Evolutionary conservation across 2,329 filamentous ascomycete genomes (phyloP).

Genomic region (Cytospora paraplurivora): DNA sequence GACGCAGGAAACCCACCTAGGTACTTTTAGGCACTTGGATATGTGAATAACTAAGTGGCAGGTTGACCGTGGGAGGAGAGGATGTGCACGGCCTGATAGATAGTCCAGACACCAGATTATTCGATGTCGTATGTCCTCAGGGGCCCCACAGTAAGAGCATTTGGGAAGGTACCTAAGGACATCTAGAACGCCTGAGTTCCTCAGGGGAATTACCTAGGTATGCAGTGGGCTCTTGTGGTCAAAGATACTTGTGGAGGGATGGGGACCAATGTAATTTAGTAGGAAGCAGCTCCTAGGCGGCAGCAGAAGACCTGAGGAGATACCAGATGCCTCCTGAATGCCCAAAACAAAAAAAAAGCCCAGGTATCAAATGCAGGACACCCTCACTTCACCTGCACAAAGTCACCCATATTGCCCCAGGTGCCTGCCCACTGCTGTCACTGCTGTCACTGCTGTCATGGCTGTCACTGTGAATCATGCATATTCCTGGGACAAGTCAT

Average conservation of each 20-base stretch:
- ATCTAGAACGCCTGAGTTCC: background rate
- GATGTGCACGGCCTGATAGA: background rate
- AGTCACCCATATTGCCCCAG: too few species aligned
- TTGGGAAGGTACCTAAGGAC: background rate
- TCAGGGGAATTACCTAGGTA: background rate
- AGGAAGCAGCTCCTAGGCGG: too few species aligned
- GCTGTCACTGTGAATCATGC: background rate
- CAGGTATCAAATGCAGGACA: too few species aligned
- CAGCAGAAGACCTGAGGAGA: too few species aligned
- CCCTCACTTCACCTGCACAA: too few species aligned
- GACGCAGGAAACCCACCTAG: background rate
- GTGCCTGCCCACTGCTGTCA: too few species aligned
- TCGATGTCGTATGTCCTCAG: background rate
- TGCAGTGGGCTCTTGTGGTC: background rate
- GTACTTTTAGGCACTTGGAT: background rate
- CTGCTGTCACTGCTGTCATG: too few species aligned
- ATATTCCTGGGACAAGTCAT: background rate
- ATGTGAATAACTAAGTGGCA: background rate
- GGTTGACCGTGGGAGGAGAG: background rate
- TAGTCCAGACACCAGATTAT: background rate
- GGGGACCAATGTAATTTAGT: too few species aligned
- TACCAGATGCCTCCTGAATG: too few species aligned
- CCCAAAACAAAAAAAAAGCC: too few species aligned
- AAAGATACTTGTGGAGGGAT: too few species aligned
- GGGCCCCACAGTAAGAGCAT: background rate